Percentiles rank a stretch among this genome's conserved stretches.
Evolutionary conservation across 2,329 filamentous ascomycete genomes (phyloP).

Genomic region (Helotiales sp.): DNA sequence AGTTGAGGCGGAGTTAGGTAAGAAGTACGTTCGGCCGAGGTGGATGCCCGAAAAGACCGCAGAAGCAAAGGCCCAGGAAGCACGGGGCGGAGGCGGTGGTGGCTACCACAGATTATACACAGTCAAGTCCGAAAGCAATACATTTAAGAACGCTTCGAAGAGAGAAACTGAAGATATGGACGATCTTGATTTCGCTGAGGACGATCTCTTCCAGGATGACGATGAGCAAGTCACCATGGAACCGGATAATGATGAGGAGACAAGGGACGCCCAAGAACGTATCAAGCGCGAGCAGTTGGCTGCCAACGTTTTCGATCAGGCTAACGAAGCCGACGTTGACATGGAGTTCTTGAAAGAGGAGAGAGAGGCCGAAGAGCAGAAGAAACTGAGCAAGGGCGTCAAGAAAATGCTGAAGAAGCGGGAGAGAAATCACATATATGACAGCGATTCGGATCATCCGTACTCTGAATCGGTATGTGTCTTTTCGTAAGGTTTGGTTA

Average conservation of each 20-base stretch:
- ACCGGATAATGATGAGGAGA: constrained; percentile 77
- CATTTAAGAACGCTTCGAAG: constrained; percentile 59
- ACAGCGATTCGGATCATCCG: constrained; percentile 65
- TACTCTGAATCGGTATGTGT: constrained; percentile 52
- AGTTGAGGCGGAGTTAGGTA: constrained; percentile 79
- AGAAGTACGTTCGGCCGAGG: constrained; percentile 72
- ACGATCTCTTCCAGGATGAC: constrained; percentile 81
- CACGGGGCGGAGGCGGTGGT: constrained; percentile 55
- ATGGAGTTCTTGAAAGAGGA: constrained; percentile 69
- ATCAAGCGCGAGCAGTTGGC: constrained; percentile 81
- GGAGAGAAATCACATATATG: constrained; percentile 85
- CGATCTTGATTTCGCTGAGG: constrained; percentile 65
- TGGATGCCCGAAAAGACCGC: constrained; percentile 75
- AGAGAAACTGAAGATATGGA: constrained; percentile 69
- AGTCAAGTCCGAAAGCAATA: constrained; percentile 69
- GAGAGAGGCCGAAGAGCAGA: constrained; percentile 67
- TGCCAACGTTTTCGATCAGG: constrained; percentile 78
- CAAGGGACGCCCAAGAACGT: constrained; percentile 68
- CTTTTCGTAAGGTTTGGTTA: constrained; percentile 20
- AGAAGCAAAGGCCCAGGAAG: constrained; percentile 56
- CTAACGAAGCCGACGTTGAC: constrained; percentile 70
- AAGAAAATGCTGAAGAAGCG: constrained; percentile 81
- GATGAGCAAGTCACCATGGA: constrained; percentile 79
- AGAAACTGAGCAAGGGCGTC: constrained; percentile 72
- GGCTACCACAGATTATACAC: constrained; percentile 48